These are phyloP conservation scores for Chalciporus chontae DNA, from an alignment of 768 basidiomycete species.

Conservation along the genomic window DNA sequence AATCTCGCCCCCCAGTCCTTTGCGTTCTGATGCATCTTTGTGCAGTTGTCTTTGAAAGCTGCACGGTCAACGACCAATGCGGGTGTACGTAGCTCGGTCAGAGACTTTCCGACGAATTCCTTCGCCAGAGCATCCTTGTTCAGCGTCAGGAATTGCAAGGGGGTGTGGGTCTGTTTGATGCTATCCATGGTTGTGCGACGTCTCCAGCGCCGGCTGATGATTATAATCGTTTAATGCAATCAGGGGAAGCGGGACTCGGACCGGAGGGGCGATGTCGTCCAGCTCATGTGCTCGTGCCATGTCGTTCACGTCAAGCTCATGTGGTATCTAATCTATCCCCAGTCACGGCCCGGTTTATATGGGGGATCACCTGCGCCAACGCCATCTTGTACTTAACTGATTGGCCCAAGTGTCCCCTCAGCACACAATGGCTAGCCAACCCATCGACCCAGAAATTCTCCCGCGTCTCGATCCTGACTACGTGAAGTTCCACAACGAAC, in stretches of 20 bases:
- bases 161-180: slow-evolving; percentile 45
- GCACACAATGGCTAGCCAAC: slow-evolving; percentile 32
- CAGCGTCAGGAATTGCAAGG: slow-evolving; percentile 38
- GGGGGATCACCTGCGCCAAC: background rate
- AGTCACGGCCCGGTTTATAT: no score
- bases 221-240: slow-evolving; percentile 1
- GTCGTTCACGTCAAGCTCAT: background rate
- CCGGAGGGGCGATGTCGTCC: background rate
- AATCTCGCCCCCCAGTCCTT: slow-evolving; percentile 67
- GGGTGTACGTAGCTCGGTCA: slow-evolving; percentile 66
- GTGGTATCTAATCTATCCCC: background rate
- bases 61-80: slow-evolving; percentile 75
- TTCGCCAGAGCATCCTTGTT: slow-evolving; percentile 47
- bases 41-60: slow-evolving; percentile 70
- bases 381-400: slow-evolving; percentile 8
- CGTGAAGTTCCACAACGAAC: slow-evolving; percentile 53
- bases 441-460: slow-evolving; percentile 61
- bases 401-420: background rate
- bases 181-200: slow-evolving; percentile 16
- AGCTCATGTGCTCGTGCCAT: background rate
- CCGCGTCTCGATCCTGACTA: slow-evolving; percentile 64
- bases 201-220: background rate
- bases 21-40: slow-evolving; percentile 64
- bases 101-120: slow-evolving; percentile 54
- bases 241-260: background rate